Conservation (phyloP, 495 filamentous ascomycete species). For the Trichoderma reesei region DNA sequence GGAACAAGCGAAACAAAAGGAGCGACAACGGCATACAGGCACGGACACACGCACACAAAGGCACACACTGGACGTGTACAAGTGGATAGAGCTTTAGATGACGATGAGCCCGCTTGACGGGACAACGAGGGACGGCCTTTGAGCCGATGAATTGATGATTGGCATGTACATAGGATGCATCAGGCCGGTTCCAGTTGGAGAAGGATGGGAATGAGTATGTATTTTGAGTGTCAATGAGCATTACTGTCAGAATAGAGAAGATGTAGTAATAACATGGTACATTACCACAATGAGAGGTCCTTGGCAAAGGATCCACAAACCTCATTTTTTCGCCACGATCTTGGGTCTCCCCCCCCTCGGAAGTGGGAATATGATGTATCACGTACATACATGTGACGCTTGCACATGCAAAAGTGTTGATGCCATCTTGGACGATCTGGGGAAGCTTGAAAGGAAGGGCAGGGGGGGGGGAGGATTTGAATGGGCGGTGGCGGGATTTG, state of each 20-base stretch:
- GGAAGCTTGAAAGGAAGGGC: not conserved
- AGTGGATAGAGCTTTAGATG: conserved; percentile 5
- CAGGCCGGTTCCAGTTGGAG: not conserved
- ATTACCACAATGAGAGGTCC: no score
- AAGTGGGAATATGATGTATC: conserved; percentile 3
- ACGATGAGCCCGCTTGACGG: not conserved
- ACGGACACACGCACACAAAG: not conserved
- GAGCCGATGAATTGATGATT: not conserved
- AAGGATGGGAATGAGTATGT: not conserved
- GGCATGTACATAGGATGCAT: not conserved
- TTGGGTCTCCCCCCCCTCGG: no score
- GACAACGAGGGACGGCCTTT: not conserved
- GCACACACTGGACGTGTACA: not conserved
- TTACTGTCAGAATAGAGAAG: no score
- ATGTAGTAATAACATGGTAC: no score
- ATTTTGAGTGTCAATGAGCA: no score
- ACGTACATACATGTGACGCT: no score
- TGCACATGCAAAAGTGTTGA: no score
- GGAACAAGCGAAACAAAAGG: not conserved
- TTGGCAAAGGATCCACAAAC: not conserved
- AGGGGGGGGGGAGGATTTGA: not conserved
- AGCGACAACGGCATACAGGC: not conserved
- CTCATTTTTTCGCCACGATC: no score
- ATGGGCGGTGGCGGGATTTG: no score
- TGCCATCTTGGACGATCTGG: no score